phyloP scores from a whole-genome alignment of 1,139 yeast species.

The Entelexis paramagnoliae region DNA sequence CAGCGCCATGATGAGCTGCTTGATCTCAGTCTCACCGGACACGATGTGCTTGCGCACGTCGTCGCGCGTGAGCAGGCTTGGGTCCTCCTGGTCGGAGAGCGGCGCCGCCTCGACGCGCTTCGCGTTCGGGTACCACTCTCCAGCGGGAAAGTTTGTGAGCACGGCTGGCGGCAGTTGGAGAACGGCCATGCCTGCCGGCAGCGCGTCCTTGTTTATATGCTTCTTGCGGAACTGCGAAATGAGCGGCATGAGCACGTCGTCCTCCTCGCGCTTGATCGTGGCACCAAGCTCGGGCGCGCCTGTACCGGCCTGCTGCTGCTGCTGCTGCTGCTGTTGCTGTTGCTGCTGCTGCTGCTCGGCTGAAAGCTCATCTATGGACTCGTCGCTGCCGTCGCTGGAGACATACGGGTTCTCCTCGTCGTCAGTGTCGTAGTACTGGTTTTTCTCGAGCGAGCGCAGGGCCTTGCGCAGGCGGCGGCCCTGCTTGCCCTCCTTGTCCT shows the following conservation, averaged over 20 bases:
- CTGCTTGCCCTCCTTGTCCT: constrained; percentile 78
- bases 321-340: not conserved
- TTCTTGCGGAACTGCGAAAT: constrained; percentile 27
- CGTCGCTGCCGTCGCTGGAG: constrained; percentile 36
- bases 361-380: constrained; percentile 25
- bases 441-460: constrained; percentile 74
- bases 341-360: not conserved
- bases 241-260: constrained; percentile 16
- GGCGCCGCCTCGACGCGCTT: constrained; percentile 24
- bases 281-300: constrained; percentile 20
- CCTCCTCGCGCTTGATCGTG: constrained; percentile 15
- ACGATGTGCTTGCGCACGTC: constrained; percentile 62
- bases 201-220: constrained; percentile 26
- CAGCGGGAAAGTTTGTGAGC: constrained; percentile 59
- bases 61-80: constrained; percentile 46
- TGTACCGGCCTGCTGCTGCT: not conserved
- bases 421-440: constrained; percentile 82
- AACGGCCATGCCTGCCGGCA: constrained; percentile 57
- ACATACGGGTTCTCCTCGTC: constrained; percentile 80
- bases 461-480: constrained; percentile 81
- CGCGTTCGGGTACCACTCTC: constrained; percentile 73
- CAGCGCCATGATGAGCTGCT: constrained; percentile 51
- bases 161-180: constrained; percentile 55
- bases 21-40: constrained; percentile 53
- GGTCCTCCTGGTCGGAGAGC: constrained; percentile 21